Percentiles rank a stretch among this genome's conserved stretches.
Conservation (phyloP, 495 filamentous ascomycete genomes). For the Letharia columbiana region DNA sequence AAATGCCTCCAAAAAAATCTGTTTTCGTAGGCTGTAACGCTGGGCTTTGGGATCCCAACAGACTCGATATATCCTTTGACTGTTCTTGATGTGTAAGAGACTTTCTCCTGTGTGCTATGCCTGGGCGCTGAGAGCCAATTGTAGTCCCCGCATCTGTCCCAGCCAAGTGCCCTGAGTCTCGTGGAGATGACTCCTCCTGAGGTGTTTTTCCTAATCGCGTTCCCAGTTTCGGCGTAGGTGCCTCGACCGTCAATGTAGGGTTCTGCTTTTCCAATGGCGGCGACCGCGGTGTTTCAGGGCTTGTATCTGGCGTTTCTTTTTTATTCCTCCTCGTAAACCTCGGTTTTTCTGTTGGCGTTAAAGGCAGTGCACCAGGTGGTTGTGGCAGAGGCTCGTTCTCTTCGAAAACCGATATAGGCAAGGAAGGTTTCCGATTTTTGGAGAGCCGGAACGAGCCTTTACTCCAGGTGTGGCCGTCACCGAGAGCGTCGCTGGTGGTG, state of each 20-base stretch:
- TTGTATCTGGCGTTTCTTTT: conserved; percentile 20
- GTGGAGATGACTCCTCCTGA: conserved; percentile 2
- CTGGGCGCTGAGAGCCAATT: conserved; percentile 10
- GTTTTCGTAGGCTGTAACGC: conserved; percentile 16
- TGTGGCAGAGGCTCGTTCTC: conserved; percentile 13
- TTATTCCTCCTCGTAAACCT: conserved; percentile 1
- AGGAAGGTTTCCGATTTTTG: conserved; percentile 19
- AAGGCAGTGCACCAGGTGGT: conserved; percentile 2
- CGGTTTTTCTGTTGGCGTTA: conserved; percentile 6
- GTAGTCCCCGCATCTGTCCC: conserved; percentile 15
- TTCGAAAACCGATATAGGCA: conserved; percentile 16
- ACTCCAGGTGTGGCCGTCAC: conserved; percentile 18
- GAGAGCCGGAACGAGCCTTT: conserved; percentile 20
- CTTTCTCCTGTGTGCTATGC: conserved; percentile 16
- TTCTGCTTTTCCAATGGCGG: conserved; percentile 17
- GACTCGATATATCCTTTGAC: conserved; percentile 12
- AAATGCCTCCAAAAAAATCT: conserved; percentile 18
- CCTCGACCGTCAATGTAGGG: conserved; percentile 22
- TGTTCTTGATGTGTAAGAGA: conserved; percentile 19
- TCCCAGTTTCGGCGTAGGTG: conserved; percentile 20
- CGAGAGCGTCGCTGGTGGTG: conserved; percentile 1
- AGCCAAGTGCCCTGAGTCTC: conserved; percentile 7
- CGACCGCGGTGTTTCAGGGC: conserved; percentile 15
- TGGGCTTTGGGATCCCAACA: conserved; percentile 20
- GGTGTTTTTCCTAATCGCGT: not conserved